Conservation (phyloP, 202 grass and related monocot species). For the Musa balbisiana region DNA sequence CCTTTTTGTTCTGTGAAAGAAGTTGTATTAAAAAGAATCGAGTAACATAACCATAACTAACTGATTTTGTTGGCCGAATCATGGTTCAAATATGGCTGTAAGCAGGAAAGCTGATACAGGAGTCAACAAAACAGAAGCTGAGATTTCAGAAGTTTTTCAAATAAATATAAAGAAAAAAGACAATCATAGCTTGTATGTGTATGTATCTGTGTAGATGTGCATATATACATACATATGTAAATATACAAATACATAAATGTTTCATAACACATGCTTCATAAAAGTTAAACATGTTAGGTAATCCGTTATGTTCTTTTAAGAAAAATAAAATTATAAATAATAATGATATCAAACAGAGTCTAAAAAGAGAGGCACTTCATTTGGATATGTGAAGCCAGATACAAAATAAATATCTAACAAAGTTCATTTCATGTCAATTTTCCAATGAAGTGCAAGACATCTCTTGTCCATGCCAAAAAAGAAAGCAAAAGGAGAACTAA, state of each 20-base stretch:
- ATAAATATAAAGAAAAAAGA: neutral
- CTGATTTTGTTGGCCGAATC: no score
- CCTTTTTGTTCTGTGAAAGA: conserved; percentile 75
- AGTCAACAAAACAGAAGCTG: neutral
- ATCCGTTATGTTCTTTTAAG: no score
- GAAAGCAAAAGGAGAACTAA: no score
- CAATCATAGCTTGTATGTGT: neutral
- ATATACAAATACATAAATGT: no score
- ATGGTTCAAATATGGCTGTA: neutral
- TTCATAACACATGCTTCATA: neutral
- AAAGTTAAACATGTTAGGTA: neutral
- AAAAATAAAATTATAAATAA: no score
- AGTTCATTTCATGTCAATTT: no score
- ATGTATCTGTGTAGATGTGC: neutral
- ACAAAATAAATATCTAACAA: no score
- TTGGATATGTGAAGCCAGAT: no score
- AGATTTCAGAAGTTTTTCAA: neutral
- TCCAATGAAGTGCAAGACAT: no score
- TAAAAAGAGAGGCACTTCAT: no score
- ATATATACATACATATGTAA: neutral
- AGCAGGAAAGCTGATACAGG: neutral
- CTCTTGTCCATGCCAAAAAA: no score
- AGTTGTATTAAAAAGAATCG: conserved; percentile 9
- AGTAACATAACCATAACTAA: neutral
- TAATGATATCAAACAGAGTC: no score